Base-by-base conservation (phyloP, 2,329 filamentous ascomycete species). In the Alternaria sp. region DNA sequence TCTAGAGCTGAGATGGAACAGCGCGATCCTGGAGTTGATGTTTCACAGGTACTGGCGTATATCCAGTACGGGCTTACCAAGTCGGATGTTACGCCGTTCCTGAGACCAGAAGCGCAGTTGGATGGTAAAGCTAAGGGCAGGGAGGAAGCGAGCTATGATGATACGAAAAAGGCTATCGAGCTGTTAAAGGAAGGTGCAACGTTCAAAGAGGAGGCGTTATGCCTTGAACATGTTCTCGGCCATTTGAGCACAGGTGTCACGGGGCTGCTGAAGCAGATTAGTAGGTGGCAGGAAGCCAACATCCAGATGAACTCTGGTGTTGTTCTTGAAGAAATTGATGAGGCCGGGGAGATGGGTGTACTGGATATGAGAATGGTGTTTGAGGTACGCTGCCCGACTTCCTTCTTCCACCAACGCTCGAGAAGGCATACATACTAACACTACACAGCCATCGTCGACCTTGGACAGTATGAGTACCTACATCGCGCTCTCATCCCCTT, bases 21-120 rank as follows among this genome's bases (percentile, higher is more conserved):
- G 64, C 91, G 91, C 68, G 92, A 96, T 69, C 89, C 91, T 1
- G 87, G 88, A 0, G 88, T 96, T 64, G 92, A 97, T 67, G 87
- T 91, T 54, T 84, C 85, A 15, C 89, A 89, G 60, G 88, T 96
- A 1, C 79, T 97, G 9, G 86, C 88, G 1, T 97, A 97, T 74
- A 91, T 98, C 40, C 86, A 91, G 68, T 86, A 87, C 26, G 89
- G 90, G 36, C 83, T 97, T 68, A 86, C 84, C 1, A 84, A 84
- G 32, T 93, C 90, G 69, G 89, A 89, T 6, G 81, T 96, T 5
- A 83, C 85, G 21, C 78, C 86, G 9, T 93, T 88, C 71, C 86
- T 92, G 5, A 57, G 61, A 15, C 68, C 67, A 54, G 80, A 81
- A 59, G 83, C 84, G 5, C 78, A 75, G 26, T 62, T 74, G 19